Conservation (phyloP, 1,284 basidiomycete genomes). For the Cutaneotrichosporon dermatis region DNA sequence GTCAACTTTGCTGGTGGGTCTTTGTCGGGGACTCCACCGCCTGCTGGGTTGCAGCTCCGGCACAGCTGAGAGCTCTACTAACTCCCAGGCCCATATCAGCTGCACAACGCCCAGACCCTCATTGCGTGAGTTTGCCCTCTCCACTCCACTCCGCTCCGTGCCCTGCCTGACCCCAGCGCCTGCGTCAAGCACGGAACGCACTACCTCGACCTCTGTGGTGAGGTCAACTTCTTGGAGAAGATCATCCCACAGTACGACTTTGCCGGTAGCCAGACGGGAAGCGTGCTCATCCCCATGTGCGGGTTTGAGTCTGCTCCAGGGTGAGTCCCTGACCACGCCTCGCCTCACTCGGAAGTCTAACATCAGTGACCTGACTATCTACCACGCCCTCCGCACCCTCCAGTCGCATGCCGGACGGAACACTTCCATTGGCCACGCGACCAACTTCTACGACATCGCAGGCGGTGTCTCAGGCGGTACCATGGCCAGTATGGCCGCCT, state of each 20-base stretch:
- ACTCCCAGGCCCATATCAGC: constrained; percentile 26
- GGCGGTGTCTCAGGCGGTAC: constrained; percentile 68
- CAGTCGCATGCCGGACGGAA: constrained; percentile 38
- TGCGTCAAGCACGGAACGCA: constrained; percentile 57
- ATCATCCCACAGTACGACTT: constrained; percentile 62
- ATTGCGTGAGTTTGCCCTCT: constrained; percentile 22
- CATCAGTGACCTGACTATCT: constrained; percentile 56
- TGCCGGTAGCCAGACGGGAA: constrained; percentile 59
- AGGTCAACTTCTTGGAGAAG: constrained; percentile 55
- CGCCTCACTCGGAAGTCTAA: not conserved
- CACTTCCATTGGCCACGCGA: constrained; percentile 49
- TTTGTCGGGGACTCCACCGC: not conserved
- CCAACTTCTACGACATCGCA: constrained; percentile 54
- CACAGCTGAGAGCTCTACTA: too few relatives aligned
- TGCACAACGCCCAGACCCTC: constrained; percentile 35
- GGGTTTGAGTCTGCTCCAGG: constrained; percentile 70
- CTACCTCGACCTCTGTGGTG: constrained; percentile 64
- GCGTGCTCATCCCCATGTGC: constrained; percentile 65
- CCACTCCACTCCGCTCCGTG: not conserved
- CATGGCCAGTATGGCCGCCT: constrained; percentile 55
- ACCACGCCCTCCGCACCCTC: constrained; percentile 54
- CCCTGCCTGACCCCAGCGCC: constrained; percentile 45
- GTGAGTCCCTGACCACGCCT: constrained; percentile 25
- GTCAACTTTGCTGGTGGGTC: constrained; percentile 42
- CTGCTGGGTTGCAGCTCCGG: constrained; percentile 9